phyloP scores from a whole-genome alignment of 345 rosid genomes.

The Boechera stricta region DNA sequence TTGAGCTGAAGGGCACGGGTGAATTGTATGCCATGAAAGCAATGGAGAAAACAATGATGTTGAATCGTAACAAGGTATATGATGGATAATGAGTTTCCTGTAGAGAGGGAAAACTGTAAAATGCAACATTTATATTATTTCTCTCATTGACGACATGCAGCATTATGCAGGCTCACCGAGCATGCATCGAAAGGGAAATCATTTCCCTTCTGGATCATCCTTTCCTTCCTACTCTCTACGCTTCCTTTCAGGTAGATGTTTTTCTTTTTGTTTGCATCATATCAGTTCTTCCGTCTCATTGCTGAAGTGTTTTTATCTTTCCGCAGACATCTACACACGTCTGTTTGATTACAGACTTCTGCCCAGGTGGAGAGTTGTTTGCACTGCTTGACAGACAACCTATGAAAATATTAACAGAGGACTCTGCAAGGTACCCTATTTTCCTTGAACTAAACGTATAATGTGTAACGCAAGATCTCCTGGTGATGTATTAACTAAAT shows the following conservation, averaged over 20 bases:
- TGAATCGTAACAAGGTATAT: slow-evolving; percentile 88
- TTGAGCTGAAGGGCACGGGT: slow-evolving; percentile 78
- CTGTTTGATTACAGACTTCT: slow-evolving; percentile 96
- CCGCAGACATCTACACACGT: slow-evolving; percentile 90
- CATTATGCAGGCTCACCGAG: slow-evolving; percentile 80
- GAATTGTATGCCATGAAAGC: slow-evolving; percentile 95
- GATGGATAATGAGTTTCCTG: slow-evolving; percentile 32
- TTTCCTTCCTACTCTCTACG: slow-evolving; percentile 85
- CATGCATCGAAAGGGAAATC: slow-evolving; percentile 93
- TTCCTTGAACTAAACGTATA: not conserved
- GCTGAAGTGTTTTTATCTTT: slow-evolving; percentile 38
- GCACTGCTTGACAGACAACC: slow-evolving; percentile 90
- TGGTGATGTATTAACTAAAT: slow-evolving; percentile 14
- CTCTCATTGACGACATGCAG: slow-evolving; percentile 45
- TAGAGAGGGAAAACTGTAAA: slow-evolving; percentile 13
- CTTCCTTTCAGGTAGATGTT: slow-evolving; percentile 83
- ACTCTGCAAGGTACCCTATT: slow-evolving; percentile 75
- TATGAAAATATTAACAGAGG: slow-evolving; percentile 82
- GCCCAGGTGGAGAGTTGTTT: slow-evolving; percentile 95
- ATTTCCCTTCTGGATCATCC: slow-evolving; percentile 92
- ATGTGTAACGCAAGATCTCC: slow-evolving; percentile 24
- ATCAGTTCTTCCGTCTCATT: not conserved
- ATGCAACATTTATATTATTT: slow-evolving; percentile 21
- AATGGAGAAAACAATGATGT: slow-evolving; percentile 89
- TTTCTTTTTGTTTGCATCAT: slow-evolving; percentile 20